Conservation (phyloP, 768 basidiomycete species). For the Crepidotus variabilis region DNA sequence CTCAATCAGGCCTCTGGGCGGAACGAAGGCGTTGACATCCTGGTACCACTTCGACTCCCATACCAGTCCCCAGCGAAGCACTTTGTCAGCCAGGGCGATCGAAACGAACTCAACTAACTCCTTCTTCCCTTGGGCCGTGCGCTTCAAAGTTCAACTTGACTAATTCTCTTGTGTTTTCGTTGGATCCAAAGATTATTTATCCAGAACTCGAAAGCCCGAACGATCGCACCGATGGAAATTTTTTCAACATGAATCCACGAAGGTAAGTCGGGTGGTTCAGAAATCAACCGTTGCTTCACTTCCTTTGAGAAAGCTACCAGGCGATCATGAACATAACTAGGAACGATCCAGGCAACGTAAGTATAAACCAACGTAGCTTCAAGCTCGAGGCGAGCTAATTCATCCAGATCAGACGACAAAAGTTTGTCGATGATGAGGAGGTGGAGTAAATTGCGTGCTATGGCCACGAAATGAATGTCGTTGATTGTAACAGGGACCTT, state of each 20-base stretch:
- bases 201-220: conserved; percentile 17
- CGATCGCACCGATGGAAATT: conserved; percentile 12
- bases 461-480: conserved; percentile 20
- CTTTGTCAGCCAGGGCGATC: conserved; percentile 8
- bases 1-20: conserved; percentile 18
- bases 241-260: conserved; percentile 19
- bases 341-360: conserved; percentile 17
- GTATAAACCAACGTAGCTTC: conserved; percentile 20
- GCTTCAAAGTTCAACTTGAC: neutral
- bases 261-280: conserved; percentile 12
- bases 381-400: conserved; percentile 11
- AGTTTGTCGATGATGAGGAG: conserved; percentile 18
- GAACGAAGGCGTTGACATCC: conserved; percentile 18
- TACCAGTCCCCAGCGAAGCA: conserved; percentile 5
- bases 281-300: conserved; percentile 4
- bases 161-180: neutral
- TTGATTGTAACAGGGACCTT: conserved; percentile 15
- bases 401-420: neutral
- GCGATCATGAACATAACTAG: conserved; percentile 17
- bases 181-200: neutral
- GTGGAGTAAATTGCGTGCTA: conserved; percentile 20
- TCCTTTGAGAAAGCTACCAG: neutral
- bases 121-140: neutral
- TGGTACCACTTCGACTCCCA: conserved; percentile 22
- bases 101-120: conserved; percentile 9